phyloP scores from a whole-genome alignment of 345 rosid species.

The Hibiscus mutabilis region DNA sequence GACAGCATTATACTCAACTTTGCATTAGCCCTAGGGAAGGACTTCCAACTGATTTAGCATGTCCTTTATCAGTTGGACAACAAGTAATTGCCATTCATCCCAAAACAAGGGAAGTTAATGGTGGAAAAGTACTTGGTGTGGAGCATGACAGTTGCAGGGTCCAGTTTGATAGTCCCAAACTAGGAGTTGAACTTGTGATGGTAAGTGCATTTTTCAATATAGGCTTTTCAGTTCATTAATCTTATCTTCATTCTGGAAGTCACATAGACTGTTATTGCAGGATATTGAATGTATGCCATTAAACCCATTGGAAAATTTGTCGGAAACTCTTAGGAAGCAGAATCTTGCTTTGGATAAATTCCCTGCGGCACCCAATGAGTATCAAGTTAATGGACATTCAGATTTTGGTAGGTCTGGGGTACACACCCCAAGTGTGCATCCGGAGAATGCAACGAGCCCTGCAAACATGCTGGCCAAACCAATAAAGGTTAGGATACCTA shows the following conservation, averaged over 20 bases:
- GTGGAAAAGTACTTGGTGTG: conserved; percentile 86
- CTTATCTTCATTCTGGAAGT: not conserved
- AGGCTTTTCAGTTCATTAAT: not conserved
- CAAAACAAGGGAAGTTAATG: conserved; percentile 73
- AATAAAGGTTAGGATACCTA: conserved; percentile 24
- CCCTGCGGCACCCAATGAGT: conserved; percentile 36
- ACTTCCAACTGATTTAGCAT: conserved; percentile 87
- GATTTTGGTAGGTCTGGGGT: conserved; percentile 39
- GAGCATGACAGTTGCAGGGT: conserved; percentile 75
- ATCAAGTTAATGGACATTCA: conserved; percentile 39
- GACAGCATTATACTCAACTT: conserved; percentile 77
- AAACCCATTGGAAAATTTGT: conserved; percentile 78
- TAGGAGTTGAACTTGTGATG: conserved; percentile 88
- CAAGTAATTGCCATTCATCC: conserved; percentile 83
- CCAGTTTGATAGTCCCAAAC: conserved; percentile 72
- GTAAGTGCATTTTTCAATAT: conserved; percentile 30
- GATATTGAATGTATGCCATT: conserved; percentile 97
- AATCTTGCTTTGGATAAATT: conserved; percentile 32
- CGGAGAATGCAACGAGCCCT: conserved; percentile 33
- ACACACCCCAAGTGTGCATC: conserved; percentile 38
- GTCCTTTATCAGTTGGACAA: conserved; percentile 86
- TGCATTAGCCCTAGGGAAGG: conserved; percentile 77
- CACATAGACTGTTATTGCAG: conserved; percentile 34
- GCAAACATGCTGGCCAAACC: conserved; percentile 35
- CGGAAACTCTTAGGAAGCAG: conserved; percentile 70